Base-by-base conservation (phyloP, 345 rosid genomes). In the Jatropha curcas region DNA sequence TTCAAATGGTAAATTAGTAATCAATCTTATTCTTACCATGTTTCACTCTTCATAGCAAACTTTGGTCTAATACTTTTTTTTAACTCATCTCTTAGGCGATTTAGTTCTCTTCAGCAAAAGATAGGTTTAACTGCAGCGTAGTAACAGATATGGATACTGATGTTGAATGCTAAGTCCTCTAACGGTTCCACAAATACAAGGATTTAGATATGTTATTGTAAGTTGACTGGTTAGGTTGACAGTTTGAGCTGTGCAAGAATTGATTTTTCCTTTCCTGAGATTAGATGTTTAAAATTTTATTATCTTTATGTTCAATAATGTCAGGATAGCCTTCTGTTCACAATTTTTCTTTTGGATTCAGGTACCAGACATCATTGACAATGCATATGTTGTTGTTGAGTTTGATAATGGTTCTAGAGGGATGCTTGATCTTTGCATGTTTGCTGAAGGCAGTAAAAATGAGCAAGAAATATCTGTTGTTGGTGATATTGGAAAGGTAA, bases 371-470 rank as follows among this genome's bases (percentile, higher is more conserved):
- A 89, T 92, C 56, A 92, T 92, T 67, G 98, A 95, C 83, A 87
- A 92, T 60, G 92, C 99, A 1, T 95, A 92, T 60, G 97, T 92
- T 41, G 85, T 92, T 20, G 84, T 90, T 8, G 99, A 95, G 71
- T 95, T 95, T 58, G 90, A 92, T 68, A 95, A 90, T 77, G 98
- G 97, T 11, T 85, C 97, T 17, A 83, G 99, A 63, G 94, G 97
- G 70, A 87, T 90, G 92, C 94, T 95, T 0, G 99, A 95, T 72
- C 97, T 95, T 58, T 89, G 98, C 79, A 95, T 95, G 99, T 95
- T 90, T 80, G 99, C 98, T 48, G 97, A 92, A 87, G 99, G 98
- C 56, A 92, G 92, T 78, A 92, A 85, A 87, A 92, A 95, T 65
- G 97, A 92, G 87, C 99, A 89, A 85, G 97, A 92, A 75, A 90